phyloP scores from a whole-genome alignment of 2,329 filamentous ascomycete species.

The Pestalotiopsis sp. region DNA sequence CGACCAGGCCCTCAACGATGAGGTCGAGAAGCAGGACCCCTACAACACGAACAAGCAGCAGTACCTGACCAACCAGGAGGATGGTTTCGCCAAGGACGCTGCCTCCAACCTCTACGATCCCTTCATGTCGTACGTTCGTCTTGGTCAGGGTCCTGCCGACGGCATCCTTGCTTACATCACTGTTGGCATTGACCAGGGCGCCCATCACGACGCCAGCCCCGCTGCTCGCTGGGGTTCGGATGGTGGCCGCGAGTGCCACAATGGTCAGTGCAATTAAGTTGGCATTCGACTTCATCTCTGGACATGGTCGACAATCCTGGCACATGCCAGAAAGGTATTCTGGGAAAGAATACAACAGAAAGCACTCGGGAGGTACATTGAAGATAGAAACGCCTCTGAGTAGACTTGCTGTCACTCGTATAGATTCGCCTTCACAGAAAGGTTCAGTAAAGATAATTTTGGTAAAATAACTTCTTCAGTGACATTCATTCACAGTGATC shows the following conservation, averaged over 20 bases:
- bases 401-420: too few relatives aligned
- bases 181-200: neutral
- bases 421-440: too few relatives aligned
- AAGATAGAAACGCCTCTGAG: too few relatives aligned
- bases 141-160: neutral
- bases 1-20: conserved; percentile 55
- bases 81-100: neutral
- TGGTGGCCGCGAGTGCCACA: neutral
- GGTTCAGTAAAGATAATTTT: too few relatives aligned
- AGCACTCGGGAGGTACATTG: too few relatives aligned
- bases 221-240: neutral
- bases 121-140: neutral
- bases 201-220: neutral
- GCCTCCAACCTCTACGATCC: neutral
- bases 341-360: too few relatives aligned
- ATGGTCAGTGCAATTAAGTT: neutral
- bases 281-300: too few relatives aligned
- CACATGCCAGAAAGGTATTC: too few relatives aligned
- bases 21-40: neutral
- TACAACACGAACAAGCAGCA: neutral
- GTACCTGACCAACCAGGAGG: neutral
- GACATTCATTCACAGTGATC: neutral
- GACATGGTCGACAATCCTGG: too few relatives aligned
- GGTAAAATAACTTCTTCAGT: neutral
- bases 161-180: neutral